These are phyloP conservation scores for Bonia amplexicaulis DNA, from an alignment of 176 grass and related monocot species.

Conservation along the genomic window DNA sequence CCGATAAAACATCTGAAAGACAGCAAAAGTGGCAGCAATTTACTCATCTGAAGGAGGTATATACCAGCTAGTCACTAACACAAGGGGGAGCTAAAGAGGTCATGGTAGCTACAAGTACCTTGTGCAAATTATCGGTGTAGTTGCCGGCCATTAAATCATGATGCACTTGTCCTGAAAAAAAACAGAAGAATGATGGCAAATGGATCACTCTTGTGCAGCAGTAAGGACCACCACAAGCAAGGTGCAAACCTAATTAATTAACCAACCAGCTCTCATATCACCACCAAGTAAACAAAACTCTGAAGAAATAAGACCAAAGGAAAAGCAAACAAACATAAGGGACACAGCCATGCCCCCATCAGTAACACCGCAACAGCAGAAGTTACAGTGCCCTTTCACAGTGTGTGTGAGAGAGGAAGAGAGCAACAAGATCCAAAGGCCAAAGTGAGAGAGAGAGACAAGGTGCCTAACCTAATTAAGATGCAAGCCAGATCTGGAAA, in stretches of 20 bases:
- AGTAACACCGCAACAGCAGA: constrained; percentile 13
- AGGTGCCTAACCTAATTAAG: constrained; percentile 9
- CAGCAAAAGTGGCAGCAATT: neutral
- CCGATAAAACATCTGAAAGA: neutral
- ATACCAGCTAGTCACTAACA: neutral
- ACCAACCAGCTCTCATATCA: neutral
- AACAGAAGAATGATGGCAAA: neutral
- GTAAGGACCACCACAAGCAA: constrained; percentile 17
- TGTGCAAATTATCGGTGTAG: neutral
- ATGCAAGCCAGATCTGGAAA: constrained; percentile 39
- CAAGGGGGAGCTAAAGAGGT: neutral
- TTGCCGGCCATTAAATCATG: constrained; percentile 2
- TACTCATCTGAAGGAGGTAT: neutral
- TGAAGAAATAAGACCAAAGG: neutral
- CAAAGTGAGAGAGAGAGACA: neutral
- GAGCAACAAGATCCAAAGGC: neutral
- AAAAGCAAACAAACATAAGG: neutral
- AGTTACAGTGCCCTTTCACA: constrained; percentile 22
- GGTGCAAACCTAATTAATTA: neutral
- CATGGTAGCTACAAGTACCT: neutral
- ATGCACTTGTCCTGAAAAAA: constrained; percentile 10
- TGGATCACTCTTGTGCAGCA: neutral
- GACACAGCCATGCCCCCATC: neutral
- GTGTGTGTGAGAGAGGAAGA: neutral
- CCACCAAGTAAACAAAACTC: neutral